Percentiles rank a stretch among this genome's conserved stretches.
Evolutionary conservation across 148 eudicot species (phyloP).

Genomic region (Silene latifolia): DNA sequence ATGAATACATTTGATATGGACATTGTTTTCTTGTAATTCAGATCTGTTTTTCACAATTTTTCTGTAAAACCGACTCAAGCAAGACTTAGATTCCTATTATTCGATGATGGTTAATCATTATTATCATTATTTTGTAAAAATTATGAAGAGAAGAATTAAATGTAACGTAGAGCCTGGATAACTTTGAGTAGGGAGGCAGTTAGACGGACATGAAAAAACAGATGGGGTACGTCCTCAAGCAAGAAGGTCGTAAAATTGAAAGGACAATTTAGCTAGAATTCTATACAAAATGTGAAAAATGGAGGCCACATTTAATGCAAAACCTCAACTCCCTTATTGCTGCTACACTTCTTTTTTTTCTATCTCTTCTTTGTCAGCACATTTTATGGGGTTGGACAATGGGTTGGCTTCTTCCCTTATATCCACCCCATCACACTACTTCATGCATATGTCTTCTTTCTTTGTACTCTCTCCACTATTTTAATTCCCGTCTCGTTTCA

Average conservation of each 20-base stretch:
- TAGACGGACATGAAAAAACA: background rate
- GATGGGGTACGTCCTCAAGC: background rate
- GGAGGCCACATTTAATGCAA: conserved; percentile 17
- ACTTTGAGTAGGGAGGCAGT: background rate
- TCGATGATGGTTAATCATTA: too few relatives aligned
- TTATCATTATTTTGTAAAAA: background rate
- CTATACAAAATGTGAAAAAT: background rate
- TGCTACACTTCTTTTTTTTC: conserved; percentile 6
- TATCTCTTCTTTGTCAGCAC: conserved; percentile 22
- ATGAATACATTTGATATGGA: too few relatives aligned
- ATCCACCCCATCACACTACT: background rate
- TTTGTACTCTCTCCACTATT: background rate
- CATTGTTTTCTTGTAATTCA: too few relatives aligned
- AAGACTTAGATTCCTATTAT: too few relatives aligned
- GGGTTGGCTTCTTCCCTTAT: background rate
- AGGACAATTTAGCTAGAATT: conserved; percentile 19
- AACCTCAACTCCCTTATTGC: background rate
- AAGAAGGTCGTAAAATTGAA: conserved; percentile 7
- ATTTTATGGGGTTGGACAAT: conserved; percentile 26
- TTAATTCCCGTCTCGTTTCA: too few relatives aligned
- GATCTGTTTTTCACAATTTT: too few relatives aligned
- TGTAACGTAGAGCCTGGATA: conserved; percentile 10
- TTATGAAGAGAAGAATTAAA: background rate
- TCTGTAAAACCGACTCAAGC: too few relatives aligned
- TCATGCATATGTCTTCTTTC: background rate